Base-by-base conservation (phyloP, 495 filamentous ascomycete species). In the Podospora pseudocomata region DNA sequence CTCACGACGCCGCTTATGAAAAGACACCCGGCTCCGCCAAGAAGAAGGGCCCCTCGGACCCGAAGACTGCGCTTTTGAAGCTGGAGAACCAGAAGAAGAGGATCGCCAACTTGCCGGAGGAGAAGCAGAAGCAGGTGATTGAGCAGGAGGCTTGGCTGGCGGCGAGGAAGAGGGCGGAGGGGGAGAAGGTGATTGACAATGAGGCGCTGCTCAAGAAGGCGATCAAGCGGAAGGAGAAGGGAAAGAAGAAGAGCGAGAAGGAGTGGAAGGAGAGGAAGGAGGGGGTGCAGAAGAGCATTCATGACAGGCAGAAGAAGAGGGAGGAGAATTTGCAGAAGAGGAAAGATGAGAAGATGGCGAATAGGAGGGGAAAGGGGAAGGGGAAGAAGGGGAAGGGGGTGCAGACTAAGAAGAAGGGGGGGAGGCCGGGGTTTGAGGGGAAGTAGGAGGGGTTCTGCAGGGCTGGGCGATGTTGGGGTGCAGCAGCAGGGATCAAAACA, bases 81-180 rank as follows among this genome's bases (percentile, higher is more conserved):
- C 65, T 87, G 82, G 84, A 92, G 86, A 79, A 91, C 82, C 85
- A 91, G 84, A 85, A 90, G 78, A 77, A 87, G 67, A 82, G 92
- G 55, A 73, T 97, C 49, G 85, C 84, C 34, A 83, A 79, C 34
- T 86, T 97, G 78, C 87, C 91, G 69, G 86, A 88, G 3, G 85
- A 87, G 69, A 94, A 97, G 80, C 90, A 88, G 55, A 89, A 87
- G 61, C 90, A 95, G 65, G 86, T 98, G 23, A 87, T 91, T 68
- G 93, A 97, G 79, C 97, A 97, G 81, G 94, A 99, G 74, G 78
- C 88, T 62, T 99, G 95, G 95, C 83, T 96, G 67, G 94, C 93
- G 63, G 95, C 94, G 6, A 88, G 92, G 78, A 92, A 94, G 77
- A 89, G 91, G 28, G 92, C 91, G 3, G 91, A 94, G 70, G 92